These are phyloP conservation scores for Naegleria lovaniensis DNA, from an alignment of 208 protist genomes.

Conservation along the genomic window DNA sequence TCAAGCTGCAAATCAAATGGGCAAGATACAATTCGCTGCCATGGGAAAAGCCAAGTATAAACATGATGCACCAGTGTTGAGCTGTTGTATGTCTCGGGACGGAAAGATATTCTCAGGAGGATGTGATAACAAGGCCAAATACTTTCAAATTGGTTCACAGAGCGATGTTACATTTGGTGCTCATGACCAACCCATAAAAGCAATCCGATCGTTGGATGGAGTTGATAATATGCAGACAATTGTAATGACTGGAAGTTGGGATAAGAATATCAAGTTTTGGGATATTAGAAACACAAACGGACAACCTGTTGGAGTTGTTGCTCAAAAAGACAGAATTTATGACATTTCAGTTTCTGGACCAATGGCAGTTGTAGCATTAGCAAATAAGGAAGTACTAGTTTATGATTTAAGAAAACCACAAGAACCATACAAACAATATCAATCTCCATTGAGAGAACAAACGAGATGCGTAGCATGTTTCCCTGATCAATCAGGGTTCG, in stretches of 20 bases:
- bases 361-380: neutral
- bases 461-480: slow-evolving; percentile 39
- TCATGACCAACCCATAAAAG: slow-evolving; percentile 19
- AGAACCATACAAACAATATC: neutral
- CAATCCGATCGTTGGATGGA: neutral
- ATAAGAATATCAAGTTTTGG: slow-evolving; percentile 23
- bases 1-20: neutral
- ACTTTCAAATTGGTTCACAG: neutral
- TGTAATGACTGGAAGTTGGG: slow-evolving; percentile 24
- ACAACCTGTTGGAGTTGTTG: neutral
- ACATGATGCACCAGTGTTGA: neutral
- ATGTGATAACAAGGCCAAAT: slow-evolving; percentile 24
- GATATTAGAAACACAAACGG: neutral
- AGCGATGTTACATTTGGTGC: neutral
- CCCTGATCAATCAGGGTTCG: slow-evolving; percentile 43
- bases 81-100: neutral
- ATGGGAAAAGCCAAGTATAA: neutral
- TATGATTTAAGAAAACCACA: slow-evolving; percentile 17
- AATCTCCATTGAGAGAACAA: slow-evolving; percentile 45
- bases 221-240: neutral
- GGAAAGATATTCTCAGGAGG: slow-evolving; percentile 8
- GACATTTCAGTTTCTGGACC: no score
- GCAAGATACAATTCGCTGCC: neutral
- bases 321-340: neutral
- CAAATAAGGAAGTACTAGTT: neutral